Base-by-base conservation (phyloP, 352 stramenopile species). In the Phytophthora fragariaefolia region DNA sequence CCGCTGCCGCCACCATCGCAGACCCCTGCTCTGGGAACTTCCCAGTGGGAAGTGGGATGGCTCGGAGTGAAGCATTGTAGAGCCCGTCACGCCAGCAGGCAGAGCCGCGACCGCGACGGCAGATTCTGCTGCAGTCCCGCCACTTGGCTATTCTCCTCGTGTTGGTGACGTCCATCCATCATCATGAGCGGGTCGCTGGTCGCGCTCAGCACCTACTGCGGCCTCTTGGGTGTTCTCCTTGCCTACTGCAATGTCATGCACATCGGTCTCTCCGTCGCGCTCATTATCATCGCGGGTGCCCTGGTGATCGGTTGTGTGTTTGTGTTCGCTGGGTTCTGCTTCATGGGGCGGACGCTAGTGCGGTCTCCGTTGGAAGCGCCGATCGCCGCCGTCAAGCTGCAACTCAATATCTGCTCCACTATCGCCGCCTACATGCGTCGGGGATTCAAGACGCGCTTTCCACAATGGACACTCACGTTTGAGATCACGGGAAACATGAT, bases 401-500 rank as follows among this genome's bases (percentile, higher is more conserved):
- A 71, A 8, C 57, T 71, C 42, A 67, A 67, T 38, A 71, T 71
- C 22, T 58, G 23, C 32, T 53, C 42, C 4, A 63, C 63, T 1
- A 26, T 71, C 36, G 32, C 27, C 17, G 18, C n/a, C 42, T 71
- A 50, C 42, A 36, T 58, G 2, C n/a, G 63, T 23, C 63, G 63
- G 24, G 50, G 63, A 15, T 63, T 61, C 57, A 66, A 65, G 36
- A 49, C 62, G 2, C 46, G 36, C 7, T 72, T 68, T 28, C 64
- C 64, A 3, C 34, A 72, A 24, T 72, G 64, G 64, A 72, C 64
- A 12, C 46, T 72, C 24, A 63, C 58, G 13, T 68, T 72, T 18
- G 64, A 72, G 58, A 63, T 68, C 57, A 68, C 64, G 6, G n/a
- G 42, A 32, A 68, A 62, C 43, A 63, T 68, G 57, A 63, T 67